Conservation (phyloP, 2,329 filamentous ascomycete species). For the Thielaviopsis populi region DNA sequence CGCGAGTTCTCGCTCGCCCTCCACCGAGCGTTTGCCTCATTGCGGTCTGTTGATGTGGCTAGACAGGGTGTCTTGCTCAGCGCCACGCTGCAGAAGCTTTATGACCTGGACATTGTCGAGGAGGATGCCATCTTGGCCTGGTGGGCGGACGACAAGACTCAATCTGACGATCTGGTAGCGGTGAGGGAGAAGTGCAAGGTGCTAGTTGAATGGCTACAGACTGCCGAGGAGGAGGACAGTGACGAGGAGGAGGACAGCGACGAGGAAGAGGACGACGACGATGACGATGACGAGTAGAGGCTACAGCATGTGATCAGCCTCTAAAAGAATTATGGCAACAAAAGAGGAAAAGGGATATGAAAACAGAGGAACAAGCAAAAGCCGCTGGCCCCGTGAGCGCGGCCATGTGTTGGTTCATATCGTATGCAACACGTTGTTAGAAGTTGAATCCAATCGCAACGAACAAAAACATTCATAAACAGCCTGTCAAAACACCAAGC, state of each 20-base stretch:
- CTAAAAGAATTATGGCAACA: background rate
- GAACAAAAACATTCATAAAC: too few species aligned
- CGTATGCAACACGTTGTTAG: background rate
- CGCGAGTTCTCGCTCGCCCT: constrained; percentile 70
- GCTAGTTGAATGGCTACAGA: constrained; percentile 71
- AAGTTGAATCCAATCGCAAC: too few species aligned
- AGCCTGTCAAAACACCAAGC: background rate
- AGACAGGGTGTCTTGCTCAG: constrained; percentile 51
- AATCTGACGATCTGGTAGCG: constrained; percentile 44
- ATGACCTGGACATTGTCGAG: constrained; percentile 69
- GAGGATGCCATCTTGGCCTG: constrained; percentile 78
- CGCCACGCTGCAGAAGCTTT: constrained; percentile 69
- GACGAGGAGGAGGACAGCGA: constrained; percentile 51
- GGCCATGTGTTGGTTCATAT: background rate
- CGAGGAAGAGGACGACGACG: constrained; percentile 26
- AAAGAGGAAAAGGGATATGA: background rate
- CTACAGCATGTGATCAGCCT: background rate
- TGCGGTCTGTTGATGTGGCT: constrained; percentile 39
- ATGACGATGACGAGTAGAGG: constrained; percentile 18
- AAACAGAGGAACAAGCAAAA: background rate
- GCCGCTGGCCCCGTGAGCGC: background rate
- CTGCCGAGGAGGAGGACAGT: constrained; percentile 42
- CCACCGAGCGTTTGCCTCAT: constrained; percentile 61
- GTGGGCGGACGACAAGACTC: constrained; percentile 65
- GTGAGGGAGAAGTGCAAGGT: constrained; percentile 61